Evolutionary conservation across 306 rosid genomes (phyloP).

Genomic region (Fragaria iinumae): DNA sequence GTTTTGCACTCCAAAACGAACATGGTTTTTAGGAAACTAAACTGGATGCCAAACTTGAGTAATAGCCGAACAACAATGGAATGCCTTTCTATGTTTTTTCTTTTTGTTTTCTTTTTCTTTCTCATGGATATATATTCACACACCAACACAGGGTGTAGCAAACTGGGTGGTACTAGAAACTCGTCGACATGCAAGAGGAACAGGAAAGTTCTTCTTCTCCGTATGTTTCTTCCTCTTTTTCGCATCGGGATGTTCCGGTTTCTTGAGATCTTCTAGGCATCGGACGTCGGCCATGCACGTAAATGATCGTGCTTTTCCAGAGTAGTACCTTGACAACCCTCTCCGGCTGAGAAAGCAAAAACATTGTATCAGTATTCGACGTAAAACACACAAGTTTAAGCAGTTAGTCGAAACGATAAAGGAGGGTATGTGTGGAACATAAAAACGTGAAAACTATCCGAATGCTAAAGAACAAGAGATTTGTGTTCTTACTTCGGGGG

Average conservation of each 20-base stretch:
- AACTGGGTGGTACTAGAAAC: conserved; percentile 50
- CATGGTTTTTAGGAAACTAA: background rate
- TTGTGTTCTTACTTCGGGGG: conserved; percentile 54
- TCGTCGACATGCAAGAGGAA: conserved; percentile 48
- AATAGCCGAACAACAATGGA: background rate
- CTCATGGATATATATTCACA: conserved; percentile 11
- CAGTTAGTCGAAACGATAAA: background rate
- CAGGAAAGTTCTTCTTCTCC: conserved; percentile 32
- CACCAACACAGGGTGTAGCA: conserved; percentile 48
- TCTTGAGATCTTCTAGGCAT: conserved; percentile 67
- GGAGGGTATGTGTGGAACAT: too few species aligned
- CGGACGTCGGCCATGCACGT: conserved; percentile 67
- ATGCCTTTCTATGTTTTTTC: background rate
- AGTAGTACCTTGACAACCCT: conserved; percentile 72
- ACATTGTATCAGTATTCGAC: too few species aligned
- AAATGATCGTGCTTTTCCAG: conserved; percentile 86
- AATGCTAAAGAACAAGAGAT: background rate
- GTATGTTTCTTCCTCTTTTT: conserved; percentile 69
- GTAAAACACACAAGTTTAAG: too few species aligned
- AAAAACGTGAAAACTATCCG: background rate
- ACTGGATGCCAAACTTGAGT: background rate
- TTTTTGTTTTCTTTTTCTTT: background rate
- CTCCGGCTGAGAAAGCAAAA: conserved; percentile 36
- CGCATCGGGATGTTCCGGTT: conserved; percentile 50
- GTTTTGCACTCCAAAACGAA: background rate